phyloP scores from a whole-genome alignment of 352 stramenopile genomes.

The Globisporangium splendens region DNA sequence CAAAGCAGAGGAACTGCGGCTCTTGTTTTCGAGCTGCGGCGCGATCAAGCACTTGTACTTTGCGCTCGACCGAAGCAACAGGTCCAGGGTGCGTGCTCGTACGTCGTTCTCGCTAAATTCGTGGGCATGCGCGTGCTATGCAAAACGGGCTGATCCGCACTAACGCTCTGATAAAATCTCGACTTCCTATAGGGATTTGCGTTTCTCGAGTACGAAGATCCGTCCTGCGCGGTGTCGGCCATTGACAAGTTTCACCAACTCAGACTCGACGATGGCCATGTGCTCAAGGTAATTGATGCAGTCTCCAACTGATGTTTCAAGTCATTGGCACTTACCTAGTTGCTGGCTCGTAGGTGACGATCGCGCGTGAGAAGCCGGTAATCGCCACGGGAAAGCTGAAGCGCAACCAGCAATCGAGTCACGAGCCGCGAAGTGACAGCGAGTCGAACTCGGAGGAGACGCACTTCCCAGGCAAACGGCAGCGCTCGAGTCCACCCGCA shows the following conservation, averaged over 20 bases:
- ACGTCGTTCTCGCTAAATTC: too few relatives aligned
- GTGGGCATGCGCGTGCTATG: too few relatives aligned
- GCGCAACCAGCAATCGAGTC: constrained; percentile 41
- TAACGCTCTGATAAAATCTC: background rate
- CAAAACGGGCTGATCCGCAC: too few relatives aligned
- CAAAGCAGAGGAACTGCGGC: constrained; percentile 55
- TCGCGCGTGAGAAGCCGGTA: constrained; percentile 52
- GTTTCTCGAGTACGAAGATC: constrained; percentile 72
- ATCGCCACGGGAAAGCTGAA: constrained; percentile 57
- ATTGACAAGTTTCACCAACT: constrained; percentile 66
- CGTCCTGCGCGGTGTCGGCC: constrained; percentile 32
- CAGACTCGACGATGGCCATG: constrained; percentile 59
- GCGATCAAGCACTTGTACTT: constrained; percentile 65
- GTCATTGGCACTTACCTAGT: too few relatives aligned
- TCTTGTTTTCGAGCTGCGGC: constrained; percentile 57
- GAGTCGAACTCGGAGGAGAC: constrained; percentile 20
- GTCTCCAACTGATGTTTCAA: background rate
- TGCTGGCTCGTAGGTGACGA: constrained; percentile 42
- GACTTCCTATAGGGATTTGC: constrained; percentile 52
- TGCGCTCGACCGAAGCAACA: constrained; percentile 72
- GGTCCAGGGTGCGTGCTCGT: constrained; percentile 44
- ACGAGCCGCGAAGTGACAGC: constrained; percentile 17
- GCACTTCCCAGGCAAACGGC: constrained; percentile 46
- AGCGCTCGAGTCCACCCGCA: constrained; percentile 50
- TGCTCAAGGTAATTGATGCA: constrained; percentile 50